Evolutionary conservation across 345 rosid genomes (phyloP), one percentile per base, ranked within the genome.

Genomic region (Syzygium aromaticum): DNA sequence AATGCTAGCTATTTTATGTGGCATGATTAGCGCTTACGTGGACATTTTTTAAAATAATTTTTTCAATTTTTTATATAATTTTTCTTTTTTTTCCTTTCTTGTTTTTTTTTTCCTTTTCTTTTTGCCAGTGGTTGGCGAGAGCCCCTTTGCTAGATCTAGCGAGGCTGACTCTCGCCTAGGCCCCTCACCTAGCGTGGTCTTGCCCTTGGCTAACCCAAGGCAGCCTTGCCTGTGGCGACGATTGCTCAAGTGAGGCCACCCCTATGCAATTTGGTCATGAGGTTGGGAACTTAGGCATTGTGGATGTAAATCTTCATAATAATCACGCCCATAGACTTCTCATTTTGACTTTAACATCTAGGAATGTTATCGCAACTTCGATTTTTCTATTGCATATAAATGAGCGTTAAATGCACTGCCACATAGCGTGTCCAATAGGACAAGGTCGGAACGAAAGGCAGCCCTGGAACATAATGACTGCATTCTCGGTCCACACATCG

Each of bases 1-100:
- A 43, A 43, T 43, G 1, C 1, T 4, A 43, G 1, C 7, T 1
- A 7, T 43, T 1, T 0, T 43, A 43, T 7, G 1, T 43, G 7
- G 7, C 7, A 43, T 5, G 46, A 43, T 7, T 43, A 43, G 46
- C 46, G 46, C 46, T 43, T 1, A 43, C 46, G 1, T 43, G 46
- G 46, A 3, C 46, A 43, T 43, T 43, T 43, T 43, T 43, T 43
- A 43, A 43, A 43, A 43, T 43, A 43, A 43, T 43, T 43, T 43
- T 43, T 43, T 33, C 38, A 33, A 33, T 33, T 33, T 33, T 33
- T 33, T 33, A 33, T 33, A 43, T 43, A 43, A 43, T 43, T 43
- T 43, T 43, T 43, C 46, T 43, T 43, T 43, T 43, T 6, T 43
- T 43, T 43, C 46, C 46, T 43, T 43, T 43, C 46, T 43, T 43